phyloP scores from a whole-genome alignment of 345 rosid species.

The Psidium friedrichsthalianum region DNA sequence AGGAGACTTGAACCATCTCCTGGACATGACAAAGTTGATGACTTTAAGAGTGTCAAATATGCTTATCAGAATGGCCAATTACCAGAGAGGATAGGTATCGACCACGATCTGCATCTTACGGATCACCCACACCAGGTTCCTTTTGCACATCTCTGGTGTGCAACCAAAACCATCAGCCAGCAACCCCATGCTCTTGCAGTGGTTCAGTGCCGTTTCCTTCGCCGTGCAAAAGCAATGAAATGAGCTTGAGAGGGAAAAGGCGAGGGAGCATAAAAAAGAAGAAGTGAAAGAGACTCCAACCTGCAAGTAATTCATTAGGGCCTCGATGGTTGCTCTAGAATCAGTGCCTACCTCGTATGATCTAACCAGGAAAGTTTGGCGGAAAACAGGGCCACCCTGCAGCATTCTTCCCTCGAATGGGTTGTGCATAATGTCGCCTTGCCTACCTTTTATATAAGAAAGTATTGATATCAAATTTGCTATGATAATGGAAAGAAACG shows the following conservation, averaged over 20 bases:
- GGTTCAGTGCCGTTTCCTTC: slow-evolving; percentile 18
- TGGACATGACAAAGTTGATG: not conserved
- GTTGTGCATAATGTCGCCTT: not conserved
- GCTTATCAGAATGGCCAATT: not conserved
- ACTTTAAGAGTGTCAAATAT: not conserved
- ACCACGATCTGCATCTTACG: not conserved
- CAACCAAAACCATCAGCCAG: slow-evolving; percentile 15
- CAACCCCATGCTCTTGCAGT: not conserved
- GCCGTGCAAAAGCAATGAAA: not conserved
- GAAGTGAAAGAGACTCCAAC: not conserved
- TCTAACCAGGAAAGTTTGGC: slow-evolving; percentile 7
- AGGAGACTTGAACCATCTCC: not conserved
- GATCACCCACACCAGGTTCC: slow-evolving; percentile 13
- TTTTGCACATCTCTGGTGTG: slow-evolving; percentile 11
- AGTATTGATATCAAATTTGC: not conserved
- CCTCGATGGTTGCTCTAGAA: not conserved
- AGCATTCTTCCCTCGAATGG: slow-evolving; percentile 5
- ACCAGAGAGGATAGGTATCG: slow-evolving; percentile 23
- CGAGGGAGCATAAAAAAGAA: not conserved
- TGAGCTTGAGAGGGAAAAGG: not conserved
- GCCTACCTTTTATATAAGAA: not conserved
- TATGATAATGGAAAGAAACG: not conserved
- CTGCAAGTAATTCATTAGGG: slow-evolving; percentile 15
- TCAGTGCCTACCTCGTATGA: slow-evolving; percentile 13
- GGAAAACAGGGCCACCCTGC: slow-evolving; percentile 8